Conservation (phyloP, 805 yeast species). For the Kluyveromyces aestuarii region DNA sequence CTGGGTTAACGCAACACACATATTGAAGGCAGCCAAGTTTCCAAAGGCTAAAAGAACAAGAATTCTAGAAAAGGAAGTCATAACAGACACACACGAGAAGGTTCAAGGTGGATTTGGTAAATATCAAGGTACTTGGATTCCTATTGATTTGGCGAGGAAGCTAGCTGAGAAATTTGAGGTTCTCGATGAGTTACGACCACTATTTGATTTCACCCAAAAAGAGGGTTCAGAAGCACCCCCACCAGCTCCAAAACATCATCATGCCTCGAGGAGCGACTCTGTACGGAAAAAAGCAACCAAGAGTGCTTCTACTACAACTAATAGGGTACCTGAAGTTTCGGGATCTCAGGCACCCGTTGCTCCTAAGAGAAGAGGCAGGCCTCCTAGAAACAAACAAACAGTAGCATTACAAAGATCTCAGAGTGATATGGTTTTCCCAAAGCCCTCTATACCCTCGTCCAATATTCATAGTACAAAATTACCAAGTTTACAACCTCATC, state of each 20-base stretch:
- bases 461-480: slow-evolving; percentile 17
- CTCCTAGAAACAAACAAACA: slow-evolving; percentile 21
- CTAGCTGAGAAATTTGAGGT: slow-evolving; percentile 62
- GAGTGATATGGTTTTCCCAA: slow-evolving; percentile 23
- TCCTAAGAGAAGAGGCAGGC: slow-evolving; percentile 27
- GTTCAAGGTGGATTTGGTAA: slow-evolving; percentile 97
- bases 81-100: slow-evolving; percentile 79
- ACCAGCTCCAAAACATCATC: slow-evolving; percentile 57
- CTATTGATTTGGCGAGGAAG: slow-evolving; percentile 61
- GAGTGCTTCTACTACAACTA: slow-evolving; percentile 16
- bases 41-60: slow-evolving; percentile 92
- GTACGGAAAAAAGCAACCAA: slow-evolving; percentile 20
- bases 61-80: slow-evolving; percentile 88
- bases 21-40: slow-evolving; percentile 84
- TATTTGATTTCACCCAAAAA: slow-evolving; percentile 50
- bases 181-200: slow-evolving; percentile 47
- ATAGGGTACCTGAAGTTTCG: slow-evolving; percentile 5
- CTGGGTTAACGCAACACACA: slow-evolving; percentile 93
- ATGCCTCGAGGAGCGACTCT: slow-evolving; percentile 43
- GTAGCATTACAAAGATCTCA: slow-evolving; percentile 20
- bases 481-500: slow-evolving; percentile 13
- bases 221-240: slow-evolving; percentile 48
- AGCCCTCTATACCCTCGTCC: slow-evolving; percentile 19
- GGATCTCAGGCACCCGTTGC: slow-evolving; percentile 11
- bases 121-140: slow-evolving; percentile 97